phyloP scores from a whole-genome alignment of 352 stramenopile species.

The Plasmopara viticola region DNA sequence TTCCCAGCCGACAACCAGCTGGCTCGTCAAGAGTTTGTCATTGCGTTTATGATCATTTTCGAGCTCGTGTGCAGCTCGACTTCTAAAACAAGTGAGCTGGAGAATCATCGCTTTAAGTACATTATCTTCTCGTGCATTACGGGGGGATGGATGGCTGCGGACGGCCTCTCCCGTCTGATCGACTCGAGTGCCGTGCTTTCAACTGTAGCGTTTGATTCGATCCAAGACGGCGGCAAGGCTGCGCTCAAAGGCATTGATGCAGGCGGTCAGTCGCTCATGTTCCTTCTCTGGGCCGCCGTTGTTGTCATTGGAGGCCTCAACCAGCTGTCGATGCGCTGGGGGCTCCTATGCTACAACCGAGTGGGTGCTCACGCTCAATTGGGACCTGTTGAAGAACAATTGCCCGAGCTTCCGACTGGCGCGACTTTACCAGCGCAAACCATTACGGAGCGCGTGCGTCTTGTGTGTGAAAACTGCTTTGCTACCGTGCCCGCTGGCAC shows the following conservation, averaged over 20 bases:
- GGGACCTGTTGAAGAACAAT: constrained; percentile 53
- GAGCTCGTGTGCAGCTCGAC: constrained; percentile 68
- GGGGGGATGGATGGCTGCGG: constrained; percentile 69
- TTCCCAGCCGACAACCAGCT: constrained; percentile 71
- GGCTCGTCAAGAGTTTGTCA: constrained; percentile 81
- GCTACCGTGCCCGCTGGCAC: constrained; percentile 75
- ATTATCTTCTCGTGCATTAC: constrained; percentile 66
- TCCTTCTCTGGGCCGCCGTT: constrained; percentile 69
- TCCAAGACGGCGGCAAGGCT: constrained; percentile 50
- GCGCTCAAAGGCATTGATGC: constrained; percentile 47
- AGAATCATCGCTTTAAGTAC: constrained; percentile 89
- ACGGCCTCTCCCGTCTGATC: constrained; percentile 70
- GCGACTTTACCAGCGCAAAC: constrained; percentile 53
- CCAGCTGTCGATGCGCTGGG: constrained; percentile 83
- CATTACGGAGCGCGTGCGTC: constrained; percentile 54
- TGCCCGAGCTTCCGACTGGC: constrained; percentile 69
- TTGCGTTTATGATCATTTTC: constrained; percentile 86
- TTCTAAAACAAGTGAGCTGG: constrained; percentile 76
- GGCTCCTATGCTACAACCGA: constrained; percentile 85
- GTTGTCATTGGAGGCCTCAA: constrained; percentile 59
- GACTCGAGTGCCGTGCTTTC: constrained; percentile 54
- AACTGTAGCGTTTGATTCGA: constrained; percentile 50
- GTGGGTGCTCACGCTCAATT: constrained; percentile 68
- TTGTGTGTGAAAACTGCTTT: constrained; percentile 88
- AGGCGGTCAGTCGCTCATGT: constrained; percentile 63